phyloP scores from a whole-genome alignment of 345 rosid genomes.

The Carallia brachiata region DNA sequence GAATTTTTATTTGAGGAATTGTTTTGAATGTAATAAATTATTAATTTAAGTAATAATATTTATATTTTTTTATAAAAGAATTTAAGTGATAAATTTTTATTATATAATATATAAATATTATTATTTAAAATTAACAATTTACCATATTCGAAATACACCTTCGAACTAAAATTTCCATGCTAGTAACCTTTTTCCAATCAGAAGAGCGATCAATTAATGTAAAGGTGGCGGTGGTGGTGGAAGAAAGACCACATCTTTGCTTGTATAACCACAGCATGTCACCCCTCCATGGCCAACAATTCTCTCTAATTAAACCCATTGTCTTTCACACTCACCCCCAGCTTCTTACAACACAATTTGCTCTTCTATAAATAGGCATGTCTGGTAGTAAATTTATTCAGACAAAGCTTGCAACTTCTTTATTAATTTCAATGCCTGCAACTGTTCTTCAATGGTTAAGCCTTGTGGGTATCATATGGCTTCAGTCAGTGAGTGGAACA shows the following conservation, averaged over 20 bases:
- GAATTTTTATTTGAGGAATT: too few relatives aligned
- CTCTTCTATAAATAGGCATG: too few relatives aligned
- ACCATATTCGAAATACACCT: too few relatives aligned
- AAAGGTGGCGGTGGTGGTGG: not conserved
- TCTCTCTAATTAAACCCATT: not conserved
- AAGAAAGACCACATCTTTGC: not conserved
- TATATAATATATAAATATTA: too few relatives aligned
- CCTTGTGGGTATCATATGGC: constrained; percentile 73
- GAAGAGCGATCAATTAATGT: not conserved
- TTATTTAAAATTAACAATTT: too few relatives aligned
- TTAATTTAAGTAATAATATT: too few relatives aligned
- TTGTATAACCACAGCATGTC: not conserved
- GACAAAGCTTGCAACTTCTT: not conserved
- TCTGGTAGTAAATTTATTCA: not conserved
- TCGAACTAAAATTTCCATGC: too few relatives aligned
- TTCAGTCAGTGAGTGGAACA: constrained; percentile 75
- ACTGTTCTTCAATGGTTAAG: constrained; percentile 59
- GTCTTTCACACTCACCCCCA: not conserved
- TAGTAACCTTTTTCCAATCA: too few relatives aligned
- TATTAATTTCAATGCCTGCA: constrained; percentile 32
- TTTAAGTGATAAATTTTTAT: too few relatives aligned
- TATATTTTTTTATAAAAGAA: too few relatives aligned
- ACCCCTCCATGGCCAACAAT: not conserved
- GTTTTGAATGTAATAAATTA: too few relatives aligned
- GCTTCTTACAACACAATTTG: too few relatives aligned